These are phyloP conservation scores for Umbilicus rupestris DNA, from an alignment of 164 flowering plant genomes.

Conservation along the genomic window DNA sequence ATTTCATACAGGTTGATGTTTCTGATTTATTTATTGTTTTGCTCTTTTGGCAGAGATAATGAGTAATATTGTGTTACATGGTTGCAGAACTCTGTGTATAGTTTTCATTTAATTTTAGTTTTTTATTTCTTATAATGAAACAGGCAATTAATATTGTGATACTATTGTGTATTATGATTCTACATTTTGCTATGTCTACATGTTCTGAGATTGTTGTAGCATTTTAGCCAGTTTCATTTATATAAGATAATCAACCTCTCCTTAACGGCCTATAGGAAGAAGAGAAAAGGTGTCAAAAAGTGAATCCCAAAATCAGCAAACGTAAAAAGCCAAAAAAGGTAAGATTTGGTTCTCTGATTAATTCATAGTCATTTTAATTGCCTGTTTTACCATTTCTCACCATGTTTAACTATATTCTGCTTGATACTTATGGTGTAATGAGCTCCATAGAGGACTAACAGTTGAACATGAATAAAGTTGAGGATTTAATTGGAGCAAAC, in stretches of 20 bases:
- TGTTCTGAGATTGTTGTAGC: background rate
- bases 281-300: slow-evolving; percentile 32
- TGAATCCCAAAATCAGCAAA: slow-evolving; percentile 12
- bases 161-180: too few relatives aligned
- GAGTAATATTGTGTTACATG: background rate
- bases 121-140: background rate
- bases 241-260: background rate
- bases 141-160: too few relatives aligned
- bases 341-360: background rate
- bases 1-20: slow-evolving; percentile 38
- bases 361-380: background rate
- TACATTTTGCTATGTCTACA: background rate
- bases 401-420: background rate
- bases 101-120: background rate
- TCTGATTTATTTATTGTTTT: background rate
- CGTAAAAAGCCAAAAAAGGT: slow-evolving; percentile 26
- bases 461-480: background rate
- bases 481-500: background rate
- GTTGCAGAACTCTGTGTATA: background rate
- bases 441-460: background rate
- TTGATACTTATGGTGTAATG: background rate
- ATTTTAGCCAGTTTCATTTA: background rate
- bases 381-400: background rate
- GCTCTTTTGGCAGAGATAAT: background rate
- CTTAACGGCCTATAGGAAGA: slow-evolving; percentile 31